Base-by-base conservation (phyloP, 371 early-diverging fungal species). In the Parasitella parasitica region DNA sequence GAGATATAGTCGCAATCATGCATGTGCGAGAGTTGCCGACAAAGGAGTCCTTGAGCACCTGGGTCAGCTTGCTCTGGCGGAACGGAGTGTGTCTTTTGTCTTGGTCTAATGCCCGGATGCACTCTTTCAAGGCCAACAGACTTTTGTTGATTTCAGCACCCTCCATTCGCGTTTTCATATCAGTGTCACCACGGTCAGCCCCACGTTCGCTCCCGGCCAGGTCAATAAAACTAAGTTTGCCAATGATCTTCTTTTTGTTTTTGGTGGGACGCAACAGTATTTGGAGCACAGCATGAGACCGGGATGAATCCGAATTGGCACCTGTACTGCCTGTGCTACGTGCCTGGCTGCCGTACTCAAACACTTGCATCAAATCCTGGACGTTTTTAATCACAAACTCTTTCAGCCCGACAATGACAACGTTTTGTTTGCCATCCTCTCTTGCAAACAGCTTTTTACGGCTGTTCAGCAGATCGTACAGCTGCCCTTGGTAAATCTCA, bases 101-200 rank as follows among this genome's bases (percentile, higher is more conserved):
- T 71, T 95, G 92, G 71, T 98, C 99, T 39, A 99, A 75, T 6
- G 98, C 98, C 57, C 99, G 90, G 61, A 99, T 99, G 73, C 99
- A 98, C 69, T 99, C 99, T 71, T 99, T 98, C 49, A 99, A 76
- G 1, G 98, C 99, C 52, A 99, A 77, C 56, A 99, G 78, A 70
- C 95, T 95, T 83, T 98, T 99, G 85, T 99, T 99, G 80, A 99
- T 99, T 76, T 98, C 98, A 3, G 97, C 92, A 9, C 98, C 99
- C 76, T 99, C 99, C 94, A 95, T 94, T 63, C 93, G 74, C 8
- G 97, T 97, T 73, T 94, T 89, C 41, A 86, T 80, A 78, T 96
- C 91, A 0, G 94, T 81, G 32, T 94, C 95, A 18, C 97, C 97
- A 51, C 98, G 90, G 74, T 99, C 99, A 5, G 97, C 95, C 27